Evolutionary conservation across 106 monocot genomes (phyloP).

Genomic region (Agapanthus africanus): DNA sequence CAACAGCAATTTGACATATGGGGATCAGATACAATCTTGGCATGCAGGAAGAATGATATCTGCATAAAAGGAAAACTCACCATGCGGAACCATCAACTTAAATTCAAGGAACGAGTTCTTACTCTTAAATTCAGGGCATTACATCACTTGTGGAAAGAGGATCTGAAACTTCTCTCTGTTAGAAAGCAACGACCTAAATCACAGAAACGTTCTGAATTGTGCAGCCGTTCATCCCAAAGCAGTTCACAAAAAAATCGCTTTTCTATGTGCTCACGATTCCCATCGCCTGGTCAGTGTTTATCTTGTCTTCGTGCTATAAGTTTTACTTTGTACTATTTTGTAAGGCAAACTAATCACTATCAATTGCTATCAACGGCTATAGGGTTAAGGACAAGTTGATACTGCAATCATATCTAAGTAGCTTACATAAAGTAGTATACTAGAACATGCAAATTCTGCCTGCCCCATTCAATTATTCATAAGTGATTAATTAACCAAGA

Average conservation of each 20-base stretch:
- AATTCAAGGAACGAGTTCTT: slow-evolving; percentile 67
- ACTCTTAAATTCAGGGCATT: slow-evolving; percentile 58
- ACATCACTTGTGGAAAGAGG: slow-evolving; percentile 75
- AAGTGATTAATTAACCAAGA: not conserved
- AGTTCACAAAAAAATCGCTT: slow-evolving; percentile 41
- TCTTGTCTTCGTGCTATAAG: not conserved
- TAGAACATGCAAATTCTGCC: not conserved
- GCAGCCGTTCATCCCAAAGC: slow-evolving; percentile 28
- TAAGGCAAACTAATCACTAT: not conserved
- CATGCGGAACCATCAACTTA: slow-evolving; percentile 25
- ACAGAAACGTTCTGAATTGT: slow-evolving; percentile 44
- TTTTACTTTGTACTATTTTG: not conserved
- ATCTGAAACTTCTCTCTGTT: slow-evolving; percentile 42
- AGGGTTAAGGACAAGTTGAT: not conserved
- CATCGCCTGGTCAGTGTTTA: slow-evolving; percentile 46
- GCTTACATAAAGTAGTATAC: not conserved
- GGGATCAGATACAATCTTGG: slow-evolving; percentile 14
- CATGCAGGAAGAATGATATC: slow-evolving; percentile 19
- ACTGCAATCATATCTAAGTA: too few species aligned
- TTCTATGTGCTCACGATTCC: slow-evolving; percentile 29
- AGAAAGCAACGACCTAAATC: slow-evolving; percentile 57
- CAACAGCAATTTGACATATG: slow-evolving; percentile 18
- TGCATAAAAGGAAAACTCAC: slow-evolving; percentile 36
- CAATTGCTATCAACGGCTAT: not conserved
- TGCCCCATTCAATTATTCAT: not conserved